Evolutionary conservation across 768 basidiomycete species (phyloP), one percentile per base, ranked within the genome.

Genomic region (Rubroboletus pulcherrimus): DNA sequence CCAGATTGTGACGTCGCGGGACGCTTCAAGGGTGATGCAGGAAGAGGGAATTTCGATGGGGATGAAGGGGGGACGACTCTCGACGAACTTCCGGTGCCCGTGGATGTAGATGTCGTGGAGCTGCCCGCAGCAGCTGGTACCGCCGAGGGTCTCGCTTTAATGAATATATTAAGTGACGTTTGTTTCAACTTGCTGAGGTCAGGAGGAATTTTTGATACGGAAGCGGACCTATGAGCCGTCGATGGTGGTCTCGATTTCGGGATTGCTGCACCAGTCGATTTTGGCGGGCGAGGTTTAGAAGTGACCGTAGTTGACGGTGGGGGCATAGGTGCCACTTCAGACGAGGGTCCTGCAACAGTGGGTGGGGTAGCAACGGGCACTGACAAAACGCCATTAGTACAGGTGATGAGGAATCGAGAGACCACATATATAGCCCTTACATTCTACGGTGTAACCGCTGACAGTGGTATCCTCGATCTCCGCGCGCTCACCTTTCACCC

Each of bases 21-120:
- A 34, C 53, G 59, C 30, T 69, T 70, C 7, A 33, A 39, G 1
- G 65, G 60, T 2, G 63, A 69, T 7, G 45, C 19, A 2, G 59
- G 67, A 51, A 71, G 53, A 38, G 71, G 71, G 0, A 71, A 60
- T 50, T 70, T 71, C 1, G 70, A 71, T 14, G 68, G 64, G 31
- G 70, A 71, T 2, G 52, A 44, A n/a, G 41, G 30, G 14, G 54
- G 39, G 11, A 43, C 21, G 2, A 15, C 21, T 52, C 26, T 59
- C 33, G 63, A 64, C 9, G 42, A 21, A 37, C 39, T 60, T 59
- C 11, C 55, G 14, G 3, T 57, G 35, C 35, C 47, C 15, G 49
- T 60, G 14, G 58, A 59, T 5, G 53, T 50, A 7, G 59, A 54
- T 43, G 43, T 15, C 10, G 46, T 26, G 15, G 50, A 14, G 10